These are phyloP conservation scores for Insectozyma bohioensis DNA, from an alignment of 1,139 yeast species.

Conservation along the genomic window DNA sequence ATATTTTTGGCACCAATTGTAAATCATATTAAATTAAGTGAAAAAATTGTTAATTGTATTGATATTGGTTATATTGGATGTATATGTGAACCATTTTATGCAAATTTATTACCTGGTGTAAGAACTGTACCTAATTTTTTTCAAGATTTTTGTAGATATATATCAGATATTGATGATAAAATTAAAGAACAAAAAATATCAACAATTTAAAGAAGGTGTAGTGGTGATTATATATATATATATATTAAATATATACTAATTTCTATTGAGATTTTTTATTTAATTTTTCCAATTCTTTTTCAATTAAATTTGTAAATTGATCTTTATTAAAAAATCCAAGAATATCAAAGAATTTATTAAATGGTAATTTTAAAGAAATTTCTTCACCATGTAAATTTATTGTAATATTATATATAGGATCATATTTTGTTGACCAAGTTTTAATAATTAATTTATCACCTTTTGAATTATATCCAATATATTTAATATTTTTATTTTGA, in stretches of 20 bases:
- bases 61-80: conserved; percentile 53
- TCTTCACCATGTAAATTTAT: conserved; percentile 25
- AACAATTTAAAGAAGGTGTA: too few species aligned
- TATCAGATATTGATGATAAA: conserved; percentile 54
- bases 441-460: conserved; percentile 37
- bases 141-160: conserved; percentile 46
- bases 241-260: conserved; percentile 6
- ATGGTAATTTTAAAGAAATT: conserved; percentile 25
- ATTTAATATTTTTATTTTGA: conserved; percentile 54
- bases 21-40: conserved; percentile 42
- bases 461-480: conserved; percentile 49
- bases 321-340: conserved; percentile 47
- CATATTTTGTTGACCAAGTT: conserved; percentile 39
- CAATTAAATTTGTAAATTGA: conserved; percentile 33
- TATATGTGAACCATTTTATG: conserved; percentile 58
- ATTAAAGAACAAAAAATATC: conserved; percentile 13
- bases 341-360: conserved; percentile 46
- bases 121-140: conserved; percentile 52
- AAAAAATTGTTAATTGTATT: conserved; percentile 38
- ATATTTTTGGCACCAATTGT: conserved; percentile 66
- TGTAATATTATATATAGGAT: conserved; percentile 43
- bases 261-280: conserved; percentile 17
- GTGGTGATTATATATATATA: too few species aligned
- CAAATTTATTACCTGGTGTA: conserved; percentile 54
- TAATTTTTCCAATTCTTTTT: conserved; percentile 25